These are phyloP conservation scores for Murraya paniculata DNA, from an alignment of 345 rosid genomes.

Conservation along the genomic window DNA sequence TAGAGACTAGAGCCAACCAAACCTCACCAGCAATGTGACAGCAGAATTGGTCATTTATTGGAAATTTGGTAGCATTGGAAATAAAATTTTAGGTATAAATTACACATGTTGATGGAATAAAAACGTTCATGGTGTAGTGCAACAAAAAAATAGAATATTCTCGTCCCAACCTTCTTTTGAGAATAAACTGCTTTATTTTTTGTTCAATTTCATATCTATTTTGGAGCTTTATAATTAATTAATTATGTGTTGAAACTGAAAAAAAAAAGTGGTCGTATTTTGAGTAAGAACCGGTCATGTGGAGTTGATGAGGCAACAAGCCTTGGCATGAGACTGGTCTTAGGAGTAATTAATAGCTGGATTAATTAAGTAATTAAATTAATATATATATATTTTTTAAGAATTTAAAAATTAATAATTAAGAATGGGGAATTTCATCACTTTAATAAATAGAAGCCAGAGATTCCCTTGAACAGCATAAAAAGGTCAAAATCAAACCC, in stretches of 20 bases:
- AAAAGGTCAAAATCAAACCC: background rate
- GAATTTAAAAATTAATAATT: background rate
- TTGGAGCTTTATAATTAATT: too few relatives aligned
- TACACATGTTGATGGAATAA: background rate
- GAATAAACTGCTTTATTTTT: background rate
- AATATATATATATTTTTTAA: too few relatives aligned
- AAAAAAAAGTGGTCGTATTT: too few relatives aligned
- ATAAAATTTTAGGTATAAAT: background rate
- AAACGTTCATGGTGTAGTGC: too few relatives aligned
- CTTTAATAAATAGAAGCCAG: background rate
- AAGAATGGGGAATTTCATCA: background rate
- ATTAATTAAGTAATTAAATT: background rate
- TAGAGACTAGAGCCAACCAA: background rate
- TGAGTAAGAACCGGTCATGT: background rate
- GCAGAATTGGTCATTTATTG: too few relatives aligned
- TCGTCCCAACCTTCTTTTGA: too few relatives aligned
- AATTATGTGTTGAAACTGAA: background rate
- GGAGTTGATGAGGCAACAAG: background rate
- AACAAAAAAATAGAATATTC: too few relatives aligned
- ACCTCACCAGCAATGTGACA: background rate
- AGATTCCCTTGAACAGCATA: slow-evolving; percentile 4
- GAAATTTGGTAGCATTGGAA: background rate
- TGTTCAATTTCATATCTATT: background rate
- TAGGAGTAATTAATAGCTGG: background rate
- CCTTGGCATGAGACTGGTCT: background rate